Base-by-base conservation (phyloP, 2,329 filamentous ascomycete genomes). In the Rachicladosporium sp. region DNA sequence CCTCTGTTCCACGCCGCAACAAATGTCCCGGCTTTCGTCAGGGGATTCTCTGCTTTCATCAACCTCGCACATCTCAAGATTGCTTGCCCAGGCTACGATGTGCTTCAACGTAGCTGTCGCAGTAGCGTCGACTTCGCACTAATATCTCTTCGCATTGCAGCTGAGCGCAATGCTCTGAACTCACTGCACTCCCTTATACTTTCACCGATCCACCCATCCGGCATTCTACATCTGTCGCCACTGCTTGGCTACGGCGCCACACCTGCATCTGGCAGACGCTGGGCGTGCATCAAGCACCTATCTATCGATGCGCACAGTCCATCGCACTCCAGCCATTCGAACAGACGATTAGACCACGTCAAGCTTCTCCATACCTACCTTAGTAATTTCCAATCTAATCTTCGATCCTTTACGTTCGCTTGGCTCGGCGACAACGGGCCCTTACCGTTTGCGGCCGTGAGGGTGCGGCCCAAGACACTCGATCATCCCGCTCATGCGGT, bases 1-100 rank as follows among this genome's bases (percentile, higher is more conserved):
- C 84, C 87, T 4, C 66, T 93, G 2, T 93, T 93, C 63, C 87
- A 94, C 55, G 83, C 86, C 5, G 83, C 87, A 6, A 89, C 84
- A 44, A 91, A 94, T 55, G 80, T 93, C 5, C 75, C 82, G 4
- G 82, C 83, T 31, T 93, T 94, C 64, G 78, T 89, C 50, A 71
- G 77, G 46, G 82, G 82, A 36, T 69, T 93, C 55, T 73, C 71
- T 29, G 67, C 78, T 46, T 60, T 93, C 52, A 65, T 74, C 42
- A 81, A 80, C 50, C 66, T 94, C 51, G 69, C 74, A 34, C 82
- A 89, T 57, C 68, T 94, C 43, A 80, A 74, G 36, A 73, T 93
- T 55, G 78, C 76, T 44, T 91, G 84, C 50, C 82, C 83, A 4
- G 80, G 77, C 30, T 81, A 87, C 58, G 68, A 78, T 43, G 65